Evolutionary conservation across 768 basidiomycete genomes (phyloP), one percentile per base, ranked within the genome.

Genomic region (Phallus indusiatus): DNA sequence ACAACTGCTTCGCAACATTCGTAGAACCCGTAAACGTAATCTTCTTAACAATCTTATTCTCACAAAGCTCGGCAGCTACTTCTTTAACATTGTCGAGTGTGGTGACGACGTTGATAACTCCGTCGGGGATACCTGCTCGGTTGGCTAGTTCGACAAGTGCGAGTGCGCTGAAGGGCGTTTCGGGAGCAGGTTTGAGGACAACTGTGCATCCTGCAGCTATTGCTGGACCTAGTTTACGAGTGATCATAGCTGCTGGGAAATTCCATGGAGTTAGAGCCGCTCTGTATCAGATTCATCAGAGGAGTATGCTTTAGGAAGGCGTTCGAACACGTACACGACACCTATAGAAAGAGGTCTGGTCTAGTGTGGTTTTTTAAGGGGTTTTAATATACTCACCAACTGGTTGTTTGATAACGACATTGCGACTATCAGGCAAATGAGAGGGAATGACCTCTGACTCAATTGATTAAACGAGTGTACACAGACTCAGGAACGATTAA

Each of bases 121-220:
- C 96, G 35, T 88, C 83, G 5, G 96, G 95, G 48, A 99, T 75
- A 35, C 95, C 96, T n/a, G 94, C 95, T 46, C 92, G 86, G 49
- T 78, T 77, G 1, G 84, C 83, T 34, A 98, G 80, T 89, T 96
- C 94, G n/a, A 84, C 86, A 20, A 97, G 77, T 5, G 95, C 96
- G 11, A 98, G 80, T 9, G 85, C 83, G 33, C 91, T 92, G 74
- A 91, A 96, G 1, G 96, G 96, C 0, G 96, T 92, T 72, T 99
- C 96, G 0, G 92, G 81, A 0, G 96, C 86, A 1, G 94, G 94
- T 66, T 98, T 98, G 70, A 97, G 85, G 51, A 99, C 94, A 0
- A 85, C 80, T 0, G 95, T 96, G 69, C 95, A 97, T n/a, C 96
- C 96, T 16, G 93, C 93, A 1, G 94, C 95, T 16, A 98, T 80